Evolutionary conservation across 2,329 filamentous ascomycete genomes (phyloP), one percentile per base, ranked within the genome.

Genomic region (Ophiocordyceps camponoti-rufipedis): DNA sequence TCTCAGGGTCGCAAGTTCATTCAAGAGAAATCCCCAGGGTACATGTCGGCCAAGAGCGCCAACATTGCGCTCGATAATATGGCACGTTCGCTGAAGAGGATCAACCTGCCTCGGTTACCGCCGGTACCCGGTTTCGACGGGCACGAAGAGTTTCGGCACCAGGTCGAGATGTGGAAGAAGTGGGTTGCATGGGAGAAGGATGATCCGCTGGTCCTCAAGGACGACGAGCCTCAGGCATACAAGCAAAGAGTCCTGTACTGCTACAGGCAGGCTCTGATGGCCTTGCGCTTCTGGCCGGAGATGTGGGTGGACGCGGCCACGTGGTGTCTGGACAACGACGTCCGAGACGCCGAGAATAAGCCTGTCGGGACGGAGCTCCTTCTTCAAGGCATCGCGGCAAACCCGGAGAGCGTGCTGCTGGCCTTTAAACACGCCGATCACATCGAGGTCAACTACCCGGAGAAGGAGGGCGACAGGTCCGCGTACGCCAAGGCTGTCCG

Each of bases 101-200:
- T 78, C 3, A 88, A 84, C 5, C 66, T 94, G 1, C 86, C 93
- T 3, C 75, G 77, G 10, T 67, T 98, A 2, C 86, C 89, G 2
- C 89, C 91, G 7, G 78, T 82, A 5, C 77, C 78, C 41, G 89
- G 88, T 1, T 95, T 87, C 55, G 83, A 91, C 45, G 91, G 91
- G 2, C 79, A 94, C 49, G 72, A 80, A 23, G 87, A 94, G 50
- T 98, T 85, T 57, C 69, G 76, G 51, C 74, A 82, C 43, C 93
- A 98, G 61, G 80, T 94, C 42, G 77, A 84, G 43, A 69, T 91
- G 28, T 98, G 91, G 91, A 87, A 86, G 59, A 80, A 75, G 52
- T 98, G 93, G 91, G 82, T 98, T 52, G 70, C 80, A 5, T 98
- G 88, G 87, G 91, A 98, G 63, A 94, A 89, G 62, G 81, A 84